Evolutionary conservation across 2,329 filamentous ascomycete species (phyloP).

Genomic region (Fusarium armeniacum): DNA sequence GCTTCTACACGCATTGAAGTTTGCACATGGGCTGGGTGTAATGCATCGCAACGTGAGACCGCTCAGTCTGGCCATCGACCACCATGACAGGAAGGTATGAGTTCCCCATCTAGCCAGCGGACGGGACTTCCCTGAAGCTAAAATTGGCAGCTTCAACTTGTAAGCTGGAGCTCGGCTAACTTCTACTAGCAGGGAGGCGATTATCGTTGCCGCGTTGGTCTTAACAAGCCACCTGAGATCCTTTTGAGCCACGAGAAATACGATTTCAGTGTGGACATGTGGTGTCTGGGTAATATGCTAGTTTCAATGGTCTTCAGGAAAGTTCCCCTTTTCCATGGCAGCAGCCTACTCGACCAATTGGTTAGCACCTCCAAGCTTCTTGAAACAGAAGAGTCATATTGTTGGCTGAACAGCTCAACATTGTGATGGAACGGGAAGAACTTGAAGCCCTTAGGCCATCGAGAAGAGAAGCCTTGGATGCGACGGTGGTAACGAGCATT

Average conservation of each 20-base stretch:
- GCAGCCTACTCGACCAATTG: constrained; percentile 95
- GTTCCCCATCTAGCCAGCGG: rapidly evolving
- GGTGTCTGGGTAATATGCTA: constrained; percentile 98
- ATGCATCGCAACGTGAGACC: constrained; percentile 32
- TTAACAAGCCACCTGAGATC: constrained; percentile 81
- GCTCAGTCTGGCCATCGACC: constrained; percentile 26
- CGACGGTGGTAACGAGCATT: constrained; percentile 92
- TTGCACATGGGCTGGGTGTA: constrained; percentile 5
- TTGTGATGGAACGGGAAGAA: constrained; percentile 94
- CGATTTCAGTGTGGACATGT: constrained; percentile 99
- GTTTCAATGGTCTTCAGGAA: constrained; percentile 99
- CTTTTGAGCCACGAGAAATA: constrained; percentile 98
- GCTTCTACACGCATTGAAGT: constrained; percentile 20
- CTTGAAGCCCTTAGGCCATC: constrained; percentile 92
- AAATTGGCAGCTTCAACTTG: constrained; percentile 4
- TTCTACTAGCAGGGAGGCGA: constrained; percentile 8
- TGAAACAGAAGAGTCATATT: constrained; percentile 86
- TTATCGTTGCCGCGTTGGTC: neutral
- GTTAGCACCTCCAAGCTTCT: constrained; percentile 98
- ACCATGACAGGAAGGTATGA: neutral
- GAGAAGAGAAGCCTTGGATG: constrained; percentile 95
- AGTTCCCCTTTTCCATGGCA: constrained; percentile 98
- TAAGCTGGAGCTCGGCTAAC: constrained; percentile 27
- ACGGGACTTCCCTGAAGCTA: rapidly evolving
- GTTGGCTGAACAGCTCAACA: constrained; percentile 97